Evolutionary conservation across 2,329 filamentous ascomycete genomes (phyloP).

Genomic region (Lomentospora prolificans): DNA sequence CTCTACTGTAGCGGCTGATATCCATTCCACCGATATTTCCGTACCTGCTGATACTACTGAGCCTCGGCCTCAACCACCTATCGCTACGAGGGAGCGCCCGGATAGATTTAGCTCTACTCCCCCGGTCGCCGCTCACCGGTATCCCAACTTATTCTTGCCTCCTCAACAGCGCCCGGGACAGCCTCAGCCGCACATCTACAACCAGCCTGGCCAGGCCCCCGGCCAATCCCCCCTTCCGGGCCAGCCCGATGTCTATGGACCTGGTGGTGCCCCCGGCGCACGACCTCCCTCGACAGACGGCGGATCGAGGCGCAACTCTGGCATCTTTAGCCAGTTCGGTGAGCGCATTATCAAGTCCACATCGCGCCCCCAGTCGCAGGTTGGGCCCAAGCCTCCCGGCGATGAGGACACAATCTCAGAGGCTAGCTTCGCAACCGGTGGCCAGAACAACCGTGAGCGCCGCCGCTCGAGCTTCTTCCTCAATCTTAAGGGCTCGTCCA

Average conservation of each 20-base stretch:
- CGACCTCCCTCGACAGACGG: background rate
- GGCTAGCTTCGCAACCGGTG: slow-evolving; percentile 29
- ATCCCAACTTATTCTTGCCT: slow-evolving; percentile 34
- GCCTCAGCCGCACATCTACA: slow-evolving; percentile 3
- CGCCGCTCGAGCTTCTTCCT: slow-evolving; percentile 30
- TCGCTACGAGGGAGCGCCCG: background rate
- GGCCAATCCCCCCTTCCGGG: background rate
- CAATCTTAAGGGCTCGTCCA: slow-evolving; percentile 13
- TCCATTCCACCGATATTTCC: background rate
- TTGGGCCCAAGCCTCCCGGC: background rate
- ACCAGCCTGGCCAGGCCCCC: background rate
- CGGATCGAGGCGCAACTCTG: slow-evolving; percentile 1
- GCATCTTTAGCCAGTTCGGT: slow-evolving; percentile 6
- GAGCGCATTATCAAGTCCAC: background rate
- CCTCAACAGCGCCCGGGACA: slow-evolving; percentile 13
- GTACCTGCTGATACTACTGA: background rate
- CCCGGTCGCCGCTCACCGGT: slow-evolving; percentile 40
- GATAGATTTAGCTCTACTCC: slow-evolving; percentile 14
- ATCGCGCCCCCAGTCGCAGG: background rate
- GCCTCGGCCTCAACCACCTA: background rate
- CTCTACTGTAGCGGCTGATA: background rate
- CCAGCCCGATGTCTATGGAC: background rate
- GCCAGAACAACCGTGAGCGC: slow-evolving; percentile 23
- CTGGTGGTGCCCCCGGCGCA: background rate
- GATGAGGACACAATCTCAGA: slow-evolving; percentile 30